Conservation (phyloP, 345 rosid species). For the Draba incana region DNA sequence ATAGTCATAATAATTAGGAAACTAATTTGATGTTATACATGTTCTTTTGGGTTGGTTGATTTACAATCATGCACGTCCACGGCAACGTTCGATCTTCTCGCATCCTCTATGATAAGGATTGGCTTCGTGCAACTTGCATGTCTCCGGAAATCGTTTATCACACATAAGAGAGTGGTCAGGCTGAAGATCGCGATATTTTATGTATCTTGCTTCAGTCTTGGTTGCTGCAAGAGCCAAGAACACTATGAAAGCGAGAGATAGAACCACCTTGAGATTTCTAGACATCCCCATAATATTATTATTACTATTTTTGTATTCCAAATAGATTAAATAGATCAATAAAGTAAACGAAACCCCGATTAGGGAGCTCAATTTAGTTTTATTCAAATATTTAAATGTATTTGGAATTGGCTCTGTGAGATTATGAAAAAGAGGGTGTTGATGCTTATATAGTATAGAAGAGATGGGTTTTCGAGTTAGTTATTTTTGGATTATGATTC, state of each 20-base stretch:
- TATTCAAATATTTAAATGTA: slow-evolving; percentile 11
- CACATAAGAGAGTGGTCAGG: background rate
- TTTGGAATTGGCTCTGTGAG: slow-evolving; percentile 13
- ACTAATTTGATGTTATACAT: background rate
- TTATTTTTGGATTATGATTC: slow-evolving; percentile 9
- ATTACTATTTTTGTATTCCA: background rate
- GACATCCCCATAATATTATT: slow-evolving; percentile 36
- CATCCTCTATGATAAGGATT: slow-evolving; percentile 34
- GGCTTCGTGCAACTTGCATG: slow-evolving; percentile 15
- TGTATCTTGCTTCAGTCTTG: background rate
- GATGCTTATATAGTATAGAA: slow-evolving; percentile 27
- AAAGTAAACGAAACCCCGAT: slow-evolving; percentile 1
- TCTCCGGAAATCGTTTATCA: background rate
- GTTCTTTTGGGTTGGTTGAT: no score
- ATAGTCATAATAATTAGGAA: background rate
- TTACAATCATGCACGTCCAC: background rate
- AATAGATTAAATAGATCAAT: slow-evolving; percentile 24
- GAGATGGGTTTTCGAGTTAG: background rate
- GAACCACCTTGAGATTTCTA: background rate
- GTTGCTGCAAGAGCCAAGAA: slow-evolving; percentile 28
- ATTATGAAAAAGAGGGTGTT: background rate
- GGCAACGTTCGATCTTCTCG: background rate
- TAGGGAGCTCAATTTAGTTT: slow-evolving; percentile 12
- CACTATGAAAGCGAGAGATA: slow-evolving; percentile 18
- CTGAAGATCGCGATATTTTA: background rate